phyloP scores from a whole-genome alignment of 2,329 filamentous ascomycete genomes.

The Tricladium varicosporioides region DNA sequence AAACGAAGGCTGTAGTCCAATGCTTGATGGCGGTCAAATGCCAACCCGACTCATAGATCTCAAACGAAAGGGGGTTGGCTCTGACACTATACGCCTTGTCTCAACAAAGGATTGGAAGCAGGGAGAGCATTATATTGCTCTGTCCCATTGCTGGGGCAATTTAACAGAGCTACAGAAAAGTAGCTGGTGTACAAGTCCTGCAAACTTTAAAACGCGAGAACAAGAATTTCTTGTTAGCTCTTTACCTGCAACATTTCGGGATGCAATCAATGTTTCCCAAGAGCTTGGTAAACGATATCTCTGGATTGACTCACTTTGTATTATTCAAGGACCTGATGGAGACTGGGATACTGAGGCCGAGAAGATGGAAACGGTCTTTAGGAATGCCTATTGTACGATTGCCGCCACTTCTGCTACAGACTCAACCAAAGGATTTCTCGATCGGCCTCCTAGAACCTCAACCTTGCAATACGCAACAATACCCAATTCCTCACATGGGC shows the following conservation, averaged over 20 bases:
- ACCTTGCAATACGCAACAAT: neutral
- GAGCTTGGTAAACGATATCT: neutral
- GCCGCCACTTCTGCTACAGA: neutral
- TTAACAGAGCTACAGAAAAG: neutral
- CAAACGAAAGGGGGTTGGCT: neutral
- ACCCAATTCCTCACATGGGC: neutral
- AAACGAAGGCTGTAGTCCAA: neutral
- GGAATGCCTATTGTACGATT: slow-evolving; percentile 1
- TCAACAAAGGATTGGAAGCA: neutral
- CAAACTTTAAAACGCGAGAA: neutral
- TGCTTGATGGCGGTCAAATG: neutral
- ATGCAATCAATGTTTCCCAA: neutral
- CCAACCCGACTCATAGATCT: neutral
- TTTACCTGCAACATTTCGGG: neutral
- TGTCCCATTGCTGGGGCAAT: slow-evolving; percentile 1
- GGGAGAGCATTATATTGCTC: neutral
- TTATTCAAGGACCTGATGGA: neutral
- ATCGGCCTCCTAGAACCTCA: neutral
- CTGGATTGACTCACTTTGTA: too few relatives aligned
- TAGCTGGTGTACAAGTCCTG: neutral
- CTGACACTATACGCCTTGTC: neutral
- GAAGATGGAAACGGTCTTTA: neutral
- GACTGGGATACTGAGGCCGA: neutral
- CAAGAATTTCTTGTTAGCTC: neutral
- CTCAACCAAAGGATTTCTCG: neutral